phyloP scores from a whole-genome alignment of 257 asterid genomes.

The Jasminum sambac region DNA sequence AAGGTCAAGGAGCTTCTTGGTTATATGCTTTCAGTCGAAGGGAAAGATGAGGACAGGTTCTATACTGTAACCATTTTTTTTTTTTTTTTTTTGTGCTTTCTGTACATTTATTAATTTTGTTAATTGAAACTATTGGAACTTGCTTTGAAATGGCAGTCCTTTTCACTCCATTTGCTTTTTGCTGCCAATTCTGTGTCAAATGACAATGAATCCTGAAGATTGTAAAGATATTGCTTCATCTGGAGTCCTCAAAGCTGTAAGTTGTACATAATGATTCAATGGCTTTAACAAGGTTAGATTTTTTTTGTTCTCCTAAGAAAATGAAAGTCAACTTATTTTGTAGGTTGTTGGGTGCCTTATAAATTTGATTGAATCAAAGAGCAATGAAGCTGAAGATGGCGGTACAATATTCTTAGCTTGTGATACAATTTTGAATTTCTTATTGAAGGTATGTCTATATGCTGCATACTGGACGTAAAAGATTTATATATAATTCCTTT shows the following conservation, averaged over 20 bases:
- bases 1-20: slow-evolving; percentile 67
- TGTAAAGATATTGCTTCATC: slow-evolving; percentile 61
- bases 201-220: slow-evolving; percentile 66
- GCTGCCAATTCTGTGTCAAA: slow-evolving; percentile 91
- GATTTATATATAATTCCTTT: not conserved
- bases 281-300: not conserved
- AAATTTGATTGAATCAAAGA: slow-evolving; percentile 44
- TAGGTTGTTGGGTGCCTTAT: slow-evolving; percentile 68
- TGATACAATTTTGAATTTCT: slow-evolving; percentile 75
- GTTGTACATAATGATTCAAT: slow-evolving; percentile 18
- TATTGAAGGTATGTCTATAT: slow-evolving; percentile 48
- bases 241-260: slow-evolving; percentile 63
- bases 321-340: slow-evolving; percentile 21
- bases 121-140: slow-evolving; percentile 23
- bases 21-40: slow-evolving; percentile 80
- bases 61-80: no score
- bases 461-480: slow-evolving; percentile 14
- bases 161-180: slow-evolving; percentile 64
- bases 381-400: slow-evolving; percentile 37
- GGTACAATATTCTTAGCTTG: slow-evolving; percentile 72
- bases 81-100: no score
- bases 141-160: slow-evolving; percentile 49
- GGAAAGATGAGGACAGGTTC: slow-evolving; percentile 68
- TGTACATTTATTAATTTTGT: slow-evolving; percentile 25
- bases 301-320: not conserved